Conservation (phyloP, 106 monocot species). For the Acorus calamus region DNA sequence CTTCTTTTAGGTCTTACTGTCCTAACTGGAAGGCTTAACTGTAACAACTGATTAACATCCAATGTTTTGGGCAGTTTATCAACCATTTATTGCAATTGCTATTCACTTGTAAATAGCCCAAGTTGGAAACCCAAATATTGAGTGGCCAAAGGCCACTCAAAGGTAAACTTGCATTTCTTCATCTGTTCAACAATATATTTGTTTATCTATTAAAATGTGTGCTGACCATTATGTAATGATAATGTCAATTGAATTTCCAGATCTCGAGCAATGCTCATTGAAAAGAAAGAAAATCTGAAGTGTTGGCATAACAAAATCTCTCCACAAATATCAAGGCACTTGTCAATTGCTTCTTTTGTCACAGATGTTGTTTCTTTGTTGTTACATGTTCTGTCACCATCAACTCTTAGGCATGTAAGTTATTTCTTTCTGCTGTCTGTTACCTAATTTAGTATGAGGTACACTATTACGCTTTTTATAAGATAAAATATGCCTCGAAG, state of each 20-base stretch:
- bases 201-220: too few relatives aligned
- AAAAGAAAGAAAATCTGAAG: conserved; percentile 66
- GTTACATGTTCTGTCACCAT: conserved; percentile 77
- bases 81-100: conserved; percentile 49
- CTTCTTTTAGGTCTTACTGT: too few relatives aligned
- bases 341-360: conserved; percentile 62
- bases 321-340: conserved; percentile 69
- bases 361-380: conserved; percentile 72
- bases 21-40: too few relatives aligned
- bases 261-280: conserved; percentile 47
- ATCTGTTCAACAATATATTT: not conserved
- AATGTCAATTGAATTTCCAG: conserved; percentile 23
- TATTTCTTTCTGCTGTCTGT: too few relatives aligned
- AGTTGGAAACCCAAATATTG: conserved; percentile 82
- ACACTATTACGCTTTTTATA: too few relatives aligned
- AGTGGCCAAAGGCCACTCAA: conserved; percentile 81
- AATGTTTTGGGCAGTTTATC: conserved; percentile 49
- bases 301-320: conserved; percentile 61
- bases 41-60: too few relatives aligned
- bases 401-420: conserved; percentile 74
- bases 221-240: not conserved
- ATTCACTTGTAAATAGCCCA: conserved; percentile 57
- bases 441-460: too few relatives aligned
- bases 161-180: conserved; percentile 33
- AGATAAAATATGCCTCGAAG: too few relatives aligned